Conservation (phyloP, 768 basidiomycete species). For the Nidularia sp. region DNA sequence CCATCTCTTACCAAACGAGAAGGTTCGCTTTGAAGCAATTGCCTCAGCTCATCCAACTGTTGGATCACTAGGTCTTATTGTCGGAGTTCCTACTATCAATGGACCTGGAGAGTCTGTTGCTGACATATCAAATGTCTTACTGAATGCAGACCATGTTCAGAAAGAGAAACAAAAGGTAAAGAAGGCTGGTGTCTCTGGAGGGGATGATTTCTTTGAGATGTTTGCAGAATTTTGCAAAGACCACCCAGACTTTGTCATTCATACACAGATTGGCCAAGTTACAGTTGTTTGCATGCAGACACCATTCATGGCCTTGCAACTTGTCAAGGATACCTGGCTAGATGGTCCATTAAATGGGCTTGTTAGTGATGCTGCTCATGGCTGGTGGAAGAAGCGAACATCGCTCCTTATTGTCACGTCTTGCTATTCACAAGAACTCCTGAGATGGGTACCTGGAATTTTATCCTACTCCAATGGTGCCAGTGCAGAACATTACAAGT, state of each 20-base stretch:
- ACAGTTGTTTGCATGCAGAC: slow-evolving; percentile 3
- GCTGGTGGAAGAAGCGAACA: background rate
- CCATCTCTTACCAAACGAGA: too few species aligned
- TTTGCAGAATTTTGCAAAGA: too few species aligned
- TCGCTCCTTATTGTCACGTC: background rate
- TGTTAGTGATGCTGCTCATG: slow-evolving; percentile 2
- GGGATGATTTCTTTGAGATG: too few species aligned
- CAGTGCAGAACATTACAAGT: background rate
- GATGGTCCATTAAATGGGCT: slow-evolving; percentile 2
- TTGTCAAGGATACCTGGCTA: background rate
- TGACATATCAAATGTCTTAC: too few species aligned
- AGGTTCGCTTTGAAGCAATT: too few species aligned
- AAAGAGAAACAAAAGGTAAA: too few species aligned
- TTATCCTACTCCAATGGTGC: background rate
- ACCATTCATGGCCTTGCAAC: slow-evolving; percentile 1
- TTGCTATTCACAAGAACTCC: background rate
- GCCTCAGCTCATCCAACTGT: too few species aligned
- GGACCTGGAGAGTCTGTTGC: too few species aligned
- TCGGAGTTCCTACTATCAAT: too few species aligned
- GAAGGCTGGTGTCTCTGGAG: too few species aligned
- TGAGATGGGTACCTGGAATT: background rate
- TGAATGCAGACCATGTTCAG: too few species aligned
- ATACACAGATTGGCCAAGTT: background rate
- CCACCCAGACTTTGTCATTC: background rate
- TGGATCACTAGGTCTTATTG: too few species aligned